Base-by-base conservation (phyloP, 345 rosid species). In the Dovyalis caffra region DNA sequence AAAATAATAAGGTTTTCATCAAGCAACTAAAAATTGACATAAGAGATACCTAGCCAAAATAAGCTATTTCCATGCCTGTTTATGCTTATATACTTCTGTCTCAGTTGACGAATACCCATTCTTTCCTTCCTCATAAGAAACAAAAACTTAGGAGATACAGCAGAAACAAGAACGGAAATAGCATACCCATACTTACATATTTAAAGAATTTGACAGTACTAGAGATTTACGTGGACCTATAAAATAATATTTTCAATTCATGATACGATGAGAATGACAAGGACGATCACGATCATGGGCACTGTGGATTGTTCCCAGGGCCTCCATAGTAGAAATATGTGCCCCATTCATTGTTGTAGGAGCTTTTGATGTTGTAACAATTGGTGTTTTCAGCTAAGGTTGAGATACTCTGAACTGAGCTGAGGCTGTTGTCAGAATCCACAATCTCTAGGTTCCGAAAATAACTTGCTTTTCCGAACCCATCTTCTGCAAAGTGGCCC, bases 311-410 rank as follows among this genome's bases (percentile, higher is more conserved):
- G 33, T 81, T 86, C 60, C 99, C 99, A 0, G 99, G 97, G 1
- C 99, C 99, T 8, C 99, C 99, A 23, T 91, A 91, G 88, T 91
- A 95, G 85, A 95, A 95, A 47, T 90, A 74, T 2, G 95, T 87
- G 47, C 99, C 99, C 99, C 99, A 95, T 70, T 90, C 93, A 66
- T 84, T 88, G 87, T 74, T 91, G 78, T 80, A 86, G 43, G 88
- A 84, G 85, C 90, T 93, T 81, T 86, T 79, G 74, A 95, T 91
- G 76, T 93, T 74, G 87, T 95, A 95, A 80, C 99, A 95, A 69
- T 88, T 85, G n/a, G 93, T 89, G 82, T 91, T 88, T 81, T 95
- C 99, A 4, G 99, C 97, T 31, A 95, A 71, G 40, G 83, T 89
- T 71, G 88, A 86, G 73, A 93, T 87, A n/a, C 71, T 87, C 37